Evolutionary conservation across 2,329 filamentous ascomycete species (phyloP).

Genomic region (Ascochyta lentis): DNA sequence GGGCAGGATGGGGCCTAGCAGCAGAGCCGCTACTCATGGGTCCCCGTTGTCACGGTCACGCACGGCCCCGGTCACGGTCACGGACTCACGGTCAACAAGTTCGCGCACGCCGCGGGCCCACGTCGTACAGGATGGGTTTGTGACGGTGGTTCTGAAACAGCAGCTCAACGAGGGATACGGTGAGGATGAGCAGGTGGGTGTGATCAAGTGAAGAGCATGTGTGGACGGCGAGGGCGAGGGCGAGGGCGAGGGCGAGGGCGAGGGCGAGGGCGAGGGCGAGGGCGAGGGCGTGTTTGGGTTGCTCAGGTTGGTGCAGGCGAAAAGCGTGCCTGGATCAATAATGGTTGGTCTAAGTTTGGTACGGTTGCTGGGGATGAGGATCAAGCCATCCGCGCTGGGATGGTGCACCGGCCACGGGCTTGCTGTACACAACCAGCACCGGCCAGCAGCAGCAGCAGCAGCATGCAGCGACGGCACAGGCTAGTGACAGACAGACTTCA

Average conservation of each 20-base stretch:
- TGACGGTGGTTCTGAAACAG: constrained; percentile 20
- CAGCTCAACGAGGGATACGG: constrained; percentile 16
- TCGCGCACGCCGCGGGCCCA: constrained; percentile 19
- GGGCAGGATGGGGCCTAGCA: neutral
- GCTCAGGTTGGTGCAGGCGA: neutral
- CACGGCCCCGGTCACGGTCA: neutral
- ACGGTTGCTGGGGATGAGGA: constrained; percentile 3
- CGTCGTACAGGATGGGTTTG: constrained; percentile 13
- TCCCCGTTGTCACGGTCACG: constrained; percentile 4
- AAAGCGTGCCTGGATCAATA: constrained; percentile 11
- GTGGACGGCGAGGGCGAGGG: neutral
- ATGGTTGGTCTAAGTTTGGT: constrained; percentile 11
- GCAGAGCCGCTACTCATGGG: constrained; percentile 24
- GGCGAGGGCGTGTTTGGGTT: neutral
- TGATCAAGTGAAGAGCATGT: too few species aligned
- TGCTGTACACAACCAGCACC: neutral
- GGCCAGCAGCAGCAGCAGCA: neutral
- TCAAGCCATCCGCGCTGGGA: constrained; percentile 5
- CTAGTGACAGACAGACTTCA: too few species aligned
- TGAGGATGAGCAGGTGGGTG: neutral
- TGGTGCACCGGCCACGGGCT: constrained; percentile 1
- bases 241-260: neutral
- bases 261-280: neutral
- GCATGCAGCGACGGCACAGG: too few species aligned
- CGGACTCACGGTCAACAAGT: constrained; percentile 16